phyloP scores from a whole-genome alignment of 306 rosid species.

The Corylus americana region DNA sequence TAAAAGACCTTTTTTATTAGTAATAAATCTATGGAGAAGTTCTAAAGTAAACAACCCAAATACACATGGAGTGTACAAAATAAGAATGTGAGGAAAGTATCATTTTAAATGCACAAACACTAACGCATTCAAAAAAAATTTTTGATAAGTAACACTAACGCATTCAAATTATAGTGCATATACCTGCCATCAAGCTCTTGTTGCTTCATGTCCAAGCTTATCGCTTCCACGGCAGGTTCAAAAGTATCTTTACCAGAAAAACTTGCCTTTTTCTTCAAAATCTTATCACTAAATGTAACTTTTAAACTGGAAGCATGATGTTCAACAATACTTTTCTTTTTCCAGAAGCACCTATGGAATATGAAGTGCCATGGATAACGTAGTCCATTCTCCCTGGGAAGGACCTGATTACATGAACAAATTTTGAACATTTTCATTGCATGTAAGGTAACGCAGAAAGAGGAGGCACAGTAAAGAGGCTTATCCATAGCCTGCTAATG shows the following conservation, averaged over 20 bases:
- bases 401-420: slow-evolving; percentile 56
- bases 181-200: slow-evolving; percentile 94
- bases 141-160: neutral
- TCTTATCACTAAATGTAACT: slow-evolving; percentile 30
- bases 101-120: slow-evolving; percentile 21
- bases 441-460: slow-evolving; percentile 6
- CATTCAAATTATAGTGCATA: slow-evolving; percentile 27
- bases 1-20: neutral
- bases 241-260: slow-evolving; percentile 36
- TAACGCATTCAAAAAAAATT: slow-evolving; percentile 19
- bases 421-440: slow-evolving; percentile 7
- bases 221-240: slow-evolving; percentile 61
- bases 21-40: neutral
- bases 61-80: neutral
- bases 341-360: slow-evolving; percentile 56
- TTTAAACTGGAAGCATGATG: slow-evolving; percentile 36
- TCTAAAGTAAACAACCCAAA: neutral
- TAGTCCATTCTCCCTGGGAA: slow-evolving; percentile 78
- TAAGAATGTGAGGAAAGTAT: slow-evolving; percentile 24
- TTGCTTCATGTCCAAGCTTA: slow-evolving; percentile 90
- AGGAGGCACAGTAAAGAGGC: neutral
- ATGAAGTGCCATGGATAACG: slow-evolving; percentile 79
- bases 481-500: neutral
- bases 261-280: slow-evolving; percentile 31
- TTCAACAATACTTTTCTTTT: slow-evolving; percentile 37